These are phyloP conservation scores for Voacanga thouarsii DNA, from an alignment of 257 asterid species.

Conservation along the genomic window DNA sequence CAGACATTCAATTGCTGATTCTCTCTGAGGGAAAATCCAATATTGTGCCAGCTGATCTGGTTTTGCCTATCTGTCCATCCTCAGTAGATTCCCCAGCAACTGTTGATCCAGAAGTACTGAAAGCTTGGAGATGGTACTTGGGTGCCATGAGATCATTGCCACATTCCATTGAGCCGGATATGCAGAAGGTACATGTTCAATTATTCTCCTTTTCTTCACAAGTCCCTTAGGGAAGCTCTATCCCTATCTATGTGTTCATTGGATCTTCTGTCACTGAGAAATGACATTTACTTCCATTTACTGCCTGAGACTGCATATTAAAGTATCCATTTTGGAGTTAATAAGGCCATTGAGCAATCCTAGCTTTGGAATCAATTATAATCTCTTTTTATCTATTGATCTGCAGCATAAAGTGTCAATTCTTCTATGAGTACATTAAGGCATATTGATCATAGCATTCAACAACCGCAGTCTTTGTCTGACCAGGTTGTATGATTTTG, in stretches of 20 bases:
- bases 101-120: constrained; percentile 43
- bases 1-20: constrained; percentile 70
- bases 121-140: constrained; percentile 89
- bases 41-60: constrained; percentile 79
- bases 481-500: background rate
- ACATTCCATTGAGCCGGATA: constrained; percentile 60
- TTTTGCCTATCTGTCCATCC: constrained; percentile 72
- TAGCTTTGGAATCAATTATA: background rate
- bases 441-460: background rate
- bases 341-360: background rate
- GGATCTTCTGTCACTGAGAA: background rate
- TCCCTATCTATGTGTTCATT: background rate
- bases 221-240: background rate
- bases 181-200: constrained; percentile 61
- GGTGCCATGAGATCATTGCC: constrained; percentile 70
- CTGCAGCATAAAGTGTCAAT: background rate
- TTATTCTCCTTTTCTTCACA: background rate
- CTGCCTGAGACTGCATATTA: background rate
- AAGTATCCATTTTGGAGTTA: background rate
- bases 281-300: background rate
- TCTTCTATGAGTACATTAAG: background rate
- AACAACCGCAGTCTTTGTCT: background rate
- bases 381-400: background rate
- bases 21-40: constrained; percentile 87
- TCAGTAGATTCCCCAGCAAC: constrained; percentile 33